Conservation (phyloP, 2,329 filamentous ascomycete genomes). For the Aspergillus caelatus region DNA sequence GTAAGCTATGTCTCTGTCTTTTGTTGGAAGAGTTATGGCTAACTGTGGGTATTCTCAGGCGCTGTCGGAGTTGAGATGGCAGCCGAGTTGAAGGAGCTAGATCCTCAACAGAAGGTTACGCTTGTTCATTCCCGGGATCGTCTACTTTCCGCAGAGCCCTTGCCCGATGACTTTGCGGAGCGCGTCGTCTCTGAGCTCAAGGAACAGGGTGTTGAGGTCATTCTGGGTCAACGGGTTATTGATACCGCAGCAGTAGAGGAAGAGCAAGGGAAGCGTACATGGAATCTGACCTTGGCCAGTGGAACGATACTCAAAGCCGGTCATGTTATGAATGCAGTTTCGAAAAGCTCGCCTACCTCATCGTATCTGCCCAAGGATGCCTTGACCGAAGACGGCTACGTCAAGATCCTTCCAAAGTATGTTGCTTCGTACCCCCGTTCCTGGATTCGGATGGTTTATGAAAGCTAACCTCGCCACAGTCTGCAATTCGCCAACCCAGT, state of each 20-base stretch:
- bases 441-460: neutral
- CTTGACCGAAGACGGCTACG: slow-evolving; percentile 66
- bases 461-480: slow-evolving; percentile 33
- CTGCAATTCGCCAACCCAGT: slow-evolving; percentile 58
- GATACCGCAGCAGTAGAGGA: slow-evolving; percentile 25
- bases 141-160: slow-evolving; percentile 72
- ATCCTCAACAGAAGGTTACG: slow-evolving; percentile 68
- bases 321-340: slow-evolving; percentile 70
- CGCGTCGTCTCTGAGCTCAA: slow-evolving; percentile 60
- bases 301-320: slow-evolving; percentile 63
- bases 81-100: slow-evolving; percentile 70
- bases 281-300: slow-evolving; percentile 60
- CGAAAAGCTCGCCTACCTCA: slow-evolving; percentile 64
- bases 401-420: slow-evolving; percentile 61
- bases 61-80: slow-evolving; percentile 84
- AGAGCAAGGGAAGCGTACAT: slow-evolving; percentile 19
- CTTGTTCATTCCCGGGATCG: slow-evolving; percentile 72
- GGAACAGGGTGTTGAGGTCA: slow-evolving; percentile 60
- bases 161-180: slow-evolving; percentile 69
- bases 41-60: slow-evolving; percentile 41
- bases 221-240: slow-evolving; percentile 31
- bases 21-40: neutral
- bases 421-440: neutral
- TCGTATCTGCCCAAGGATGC: slow-evolving; percentile 62
- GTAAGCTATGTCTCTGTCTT: slow-evolving; percentile 28